Evolutionary conservation across 305 asterid genomes (phyloP).

Genomic region (Fraxinus albicans): DNA sequence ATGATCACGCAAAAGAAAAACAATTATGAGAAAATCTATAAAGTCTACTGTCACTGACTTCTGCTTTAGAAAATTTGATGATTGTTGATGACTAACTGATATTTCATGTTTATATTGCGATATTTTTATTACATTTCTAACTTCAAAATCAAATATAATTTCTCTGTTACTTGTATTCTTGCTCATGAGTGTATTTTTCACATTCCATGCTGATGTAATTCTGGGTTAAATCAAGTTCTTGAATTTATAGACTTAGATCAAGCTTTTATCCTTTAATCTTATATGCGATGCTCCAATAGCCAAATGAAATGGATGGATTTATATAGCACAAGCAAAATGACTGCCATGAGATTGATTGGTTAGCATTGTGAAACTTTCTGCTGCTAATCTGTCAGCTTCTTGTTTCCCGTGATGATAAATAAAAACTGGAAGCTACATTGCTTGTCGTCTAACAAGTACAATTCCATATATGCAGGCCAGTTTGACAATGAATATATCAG

Average conservation of each 20-base stretch:
- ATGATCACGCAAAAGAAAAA: background rate
- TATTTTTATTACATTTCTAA: background rate
- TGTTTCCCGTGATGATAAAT: background rate
- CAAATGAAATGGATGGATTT: background rate
- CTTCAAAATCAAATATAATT: background rate
- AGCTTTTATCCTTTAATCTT: background rate
- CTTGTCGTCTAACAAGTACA: conserved; percentile 10
- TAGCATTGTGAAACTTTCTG: background rate
- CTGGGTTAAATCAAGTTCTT: background rate
- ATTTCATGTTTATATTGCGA: background rate
- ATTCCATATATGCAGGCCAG: conserved; percentile 62
- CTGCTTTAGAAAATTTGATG: background rate
- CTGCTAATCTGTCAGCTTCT: background rate
- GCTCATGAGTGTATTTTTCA: background rate
- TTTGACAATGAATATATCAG: conserved; percentile 87
- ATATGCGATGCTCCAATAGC: background rate
- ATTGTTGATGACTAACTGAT: background rate
- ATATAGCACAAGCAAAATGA: background rate
- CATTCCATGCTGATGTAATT: background rate
- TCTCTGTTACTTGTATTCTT: background rate
- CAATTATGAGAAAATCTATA: background rate
- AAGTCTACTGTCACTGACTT: background rate
- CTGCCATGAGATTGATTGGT: background rate
- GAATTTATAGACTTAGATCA: background rate
- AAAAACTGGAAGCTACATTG: background rate